A percentile compares a stretch with the other conserved stretches of the same genome.
Evolutionary conservation across 768 basidiomycete species (phyloP).

Genomic region (Phlegmacium glaucopus): DNA sequence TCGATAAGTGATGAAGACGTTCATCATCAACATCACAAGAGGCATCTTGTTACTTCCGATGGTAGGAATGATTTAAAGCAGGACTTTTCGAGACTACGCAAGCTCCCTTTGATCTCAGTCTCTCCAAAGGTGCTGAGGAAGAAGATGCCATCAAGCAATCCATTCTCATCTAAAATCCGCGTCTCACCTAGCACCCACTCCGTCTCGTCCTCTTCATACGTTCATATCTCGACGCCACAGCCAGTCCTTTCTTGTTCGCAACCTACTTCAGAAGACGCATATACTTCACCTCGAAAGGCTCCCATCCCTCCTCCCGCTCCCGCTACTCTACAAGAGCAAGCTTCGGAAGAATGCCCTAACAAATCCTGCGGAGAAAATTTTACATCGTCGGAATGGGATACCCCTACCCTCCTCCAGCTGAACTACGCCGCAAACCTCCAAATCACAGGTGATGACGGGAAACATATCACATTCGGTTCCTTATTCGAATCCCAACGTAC

Average conservation of each 20-base stretch:
- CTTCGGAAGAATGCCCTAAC: neutral
- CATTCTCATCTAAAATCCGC: neutral
- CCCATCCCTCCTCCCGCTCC: conserved; percentile 16
- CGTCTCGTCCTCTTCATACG: conserved; percentile 12
- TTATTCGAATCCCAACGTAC: conserved; percentile 54
- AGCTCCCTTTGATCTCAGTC: neutral
- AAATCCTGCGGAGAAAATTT: conserved; percentile 3
- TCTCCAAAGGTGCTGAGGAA: neutral
- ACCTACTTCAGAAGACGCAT: conserved; percentile 17
- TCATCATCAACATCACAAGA: too few species aligned
- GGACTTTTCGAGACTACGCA: too few species aligned
- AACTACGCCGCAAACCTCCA: conserved; percentile 56
- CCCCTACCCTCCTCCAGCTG: conserved; percentile 56
- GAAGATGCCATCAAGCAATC: neutral
- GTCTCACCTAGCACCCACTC: neutral
- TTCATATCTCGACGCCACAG: conserved; percentile 18
- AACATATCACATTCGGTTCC: conserved; percentile 63
- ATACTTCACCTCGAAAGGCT: conserved; percentile 21
- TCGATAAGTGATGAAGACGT: too few species aligned
- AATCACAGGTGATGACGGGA: conserved; percentile 66
- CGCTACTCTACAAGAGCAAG: neutral
- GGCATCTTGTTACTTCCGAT: too few species aligned
- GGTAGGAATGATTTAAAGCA: too few species aligned
- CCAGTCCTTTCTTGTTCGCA: conserved; percentile 23
- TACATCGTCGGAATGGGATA: conserved; percentile 34